phyloP scores from a whole-genome alignment of 192 early-diverging fungal genomes.

The Jimgerdemannia flammicorona region DNA sequence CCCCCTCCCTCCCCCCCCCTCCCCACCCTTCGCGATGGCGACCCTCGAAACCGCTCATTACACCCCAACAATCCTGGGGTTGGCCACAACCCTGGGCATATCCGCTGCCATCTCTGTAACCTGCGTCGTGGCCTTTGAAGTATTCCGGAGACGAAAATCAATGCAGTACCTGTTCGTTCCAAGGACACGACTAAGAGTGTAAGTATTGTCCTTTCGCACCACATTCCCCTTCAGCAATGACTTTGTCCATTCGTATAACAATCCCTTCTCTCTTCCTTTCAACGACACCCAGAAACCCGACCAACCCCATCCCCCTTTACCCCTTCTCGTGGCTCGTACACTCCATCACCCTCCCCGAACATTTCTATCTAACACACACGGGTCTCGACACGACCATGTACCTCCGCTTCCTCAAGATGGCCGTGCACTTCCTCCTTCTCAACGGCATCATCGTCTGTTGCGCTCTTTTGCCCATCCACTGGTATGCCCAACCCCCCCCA shows the following conservation, averaged over 20 bases:
- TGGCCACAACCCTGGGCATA: constrained; percentile 50
- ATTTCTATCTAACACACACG: constrained; percentile 48
- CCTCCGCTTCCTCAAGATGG: constrained; percentile 59
- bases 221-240: background rate
- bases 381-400: constrained; percentile 62
- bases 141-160: constrained; percentile 40
- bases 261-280: constrained; percentile 2
- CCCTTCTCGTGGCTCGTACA: constrained; percentile 47
- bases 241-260: background rate
- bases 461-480: constrained; percentile 50
- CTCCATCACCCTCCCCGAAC: constrained; percentile 38
- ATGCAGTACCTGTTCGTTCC: constrained; percentile 49
- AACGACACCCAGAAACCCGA: constrained; percentile 34
- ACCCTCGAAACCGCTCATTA: constrained; percentile 38
- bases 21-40: constrained; percentile 22
- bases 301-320: constrained; percentile 40
- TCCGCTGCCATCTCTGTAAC: constrained; percentile 35
- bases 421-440: constrained; percentile 44
- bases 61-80: constrained; percentile 43
- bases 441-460: constrained; percentile 35
- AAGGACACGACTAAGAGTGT: constrained; percentile 36
- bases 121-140: constrained; percentile 49
- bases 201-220: constrained; percentile 2
- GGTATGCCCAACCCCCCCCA: constrained; percentile 15
- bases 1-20: background rate